Evolutionary conservation across 2,329 filamentous ascomycete genomes (phyloP).

Genomic region (Fusarium sp.): DNA sequence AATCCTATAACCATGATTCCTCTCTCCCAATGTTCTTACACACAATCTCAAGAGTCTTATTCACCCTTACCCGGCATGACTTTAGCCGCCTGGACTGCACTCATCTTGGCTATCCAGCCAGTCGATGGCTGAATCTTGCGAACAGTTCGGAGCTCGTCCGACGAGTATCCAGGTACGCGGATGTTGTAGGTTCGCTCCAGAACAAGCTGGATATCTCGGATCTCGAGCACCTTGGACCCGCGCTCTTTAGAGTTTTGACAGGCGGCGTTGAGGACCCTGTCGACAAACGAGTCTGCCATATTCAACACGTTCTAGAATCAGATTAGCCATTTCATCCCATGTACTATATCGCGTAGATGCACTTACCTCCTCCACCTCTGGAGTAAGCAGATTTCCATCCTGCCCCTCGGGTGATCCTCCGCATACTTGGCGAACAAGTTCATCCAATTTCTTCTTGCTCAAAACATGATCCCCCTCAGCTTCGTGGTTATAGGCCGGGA

Average conservation of each 20-base stretch:
- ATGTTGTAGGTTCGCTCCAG: constrained; percentile 89
- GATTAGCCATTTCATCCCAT: constrained; percentile 28
- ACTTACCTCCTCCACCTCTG: constrained; percentile 94
- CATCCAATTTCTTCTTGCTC: constrained; percentile 98
- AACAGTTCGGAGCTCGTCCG: constrained; percentile 93
- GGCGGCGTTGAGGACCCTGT: constrained; percentile 85
- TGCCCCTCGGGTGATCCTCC: constrained; percentile 78
- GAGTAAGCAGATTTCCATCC: constrained; percentile 80
- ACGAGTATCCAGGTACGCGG: constrained; percentile 91
- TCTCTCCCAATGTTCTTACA: not conserved
- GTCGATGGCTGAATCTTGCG: constrained; percentile 89
- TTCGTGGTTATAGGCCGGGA: constrained; percentile 86
- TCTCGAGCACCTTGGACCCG: constrained; percentile 88
- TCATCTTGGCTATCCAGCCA: constrained; percentile 96
- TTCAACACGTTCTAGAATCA: constrained; percentile 78
- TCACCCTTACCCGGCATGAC: constrained; percentile 71
- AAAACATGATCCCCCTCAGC: constrained; percentile 91
- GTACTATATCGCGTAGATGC: not conserved
- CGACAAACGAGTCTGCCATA: constrained; percentile 93
- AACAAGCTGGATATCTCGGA: constrained; percentile 83
- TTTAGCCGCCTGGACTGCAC: constrained; percentile 93
- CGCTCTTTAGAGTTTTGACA: constrained; percentile 94
- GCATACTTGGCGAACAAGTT: constrained; percentile 92
- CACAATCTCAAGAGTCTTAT: constrained; percentile 38
- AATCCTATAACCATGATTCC: not conserved